Conservation (phyloP, 257 asterid species). For the Scutellaria barbata region DNA sequence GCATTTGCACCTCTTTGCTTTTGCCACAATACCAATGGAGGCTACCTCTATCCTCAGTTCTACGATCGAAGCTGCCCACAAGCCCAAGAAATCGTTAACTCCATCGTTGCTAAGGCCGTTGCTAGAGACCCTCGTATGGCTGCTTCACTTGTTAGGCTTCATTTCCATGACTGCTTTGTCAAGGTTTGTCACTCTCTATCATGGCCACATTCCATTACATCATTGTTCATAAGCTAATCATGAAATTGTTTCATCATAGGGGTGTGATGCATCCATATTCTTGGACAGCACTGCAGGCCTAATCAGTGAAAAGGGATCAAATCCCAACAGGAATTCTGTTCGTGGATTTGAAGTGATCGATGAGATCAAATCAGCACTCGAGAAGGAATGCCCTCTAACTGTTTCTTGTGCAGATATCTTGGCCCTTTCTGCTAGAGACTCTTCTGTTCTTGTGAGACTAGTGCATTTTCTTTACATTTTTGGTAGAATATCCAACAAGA, state of each 20-base stretch:
- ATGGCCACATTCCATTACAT: neutral
- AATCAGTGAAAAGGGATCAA: slow-evolving; percentile 66
- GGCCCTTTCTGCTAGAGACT: slow-evolving; percentile 88
- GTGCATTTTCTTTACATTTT: neutral
- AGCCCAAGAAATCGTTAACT: slow-evolving; percentile 63
- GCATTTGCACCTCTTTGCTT: slow-evolving; percentile 62
- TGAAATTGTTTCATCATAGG: slow-evolving; percentile 42
- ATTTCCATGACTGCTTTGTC: slow-evolving; percentile 95
- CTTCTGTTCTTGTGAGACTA: slow-evolving; percentile 66
- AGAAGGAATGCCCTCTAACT: slow-evolving; percentile 75
- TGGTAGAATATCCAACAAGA: neutral
- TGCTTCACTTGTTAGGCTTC: slow-evolving; percentile 87
- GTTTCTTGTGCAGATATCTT: slow-evolving; percentile 91
- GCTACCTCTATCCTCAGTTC: slow-evolving; percentile 77
- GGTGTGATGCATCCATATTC: slow-evolving; percentile 91
- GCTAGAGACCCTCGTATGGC: slow-evolving; percentile 90
- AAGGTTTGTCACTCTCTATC: slow-evolving; percentile 49
- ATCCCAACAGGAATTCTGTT: slow-evolving; percentile 77
- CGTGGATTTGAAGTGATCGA: slow-evolving; percentile 92
- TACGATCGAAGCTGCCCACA: slow-evolving; percentile 76
- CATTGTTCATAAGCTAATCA: neutral
- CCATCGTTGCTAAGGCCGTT: slow-evolving; percentile 81
- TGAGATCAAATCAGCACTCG: slow-evolving; percentile 80
- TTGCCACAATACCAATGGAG: slow-evolving; percentile 47
- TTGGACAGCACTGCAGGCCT: slow-evolving; percentile 64